Evolutionary conservation across 2,329 filamentous ascomycete genomes (phyloP), one percentile per base, ranked within the genome.

Genomic region (Pezicula carpinea): DNA sequence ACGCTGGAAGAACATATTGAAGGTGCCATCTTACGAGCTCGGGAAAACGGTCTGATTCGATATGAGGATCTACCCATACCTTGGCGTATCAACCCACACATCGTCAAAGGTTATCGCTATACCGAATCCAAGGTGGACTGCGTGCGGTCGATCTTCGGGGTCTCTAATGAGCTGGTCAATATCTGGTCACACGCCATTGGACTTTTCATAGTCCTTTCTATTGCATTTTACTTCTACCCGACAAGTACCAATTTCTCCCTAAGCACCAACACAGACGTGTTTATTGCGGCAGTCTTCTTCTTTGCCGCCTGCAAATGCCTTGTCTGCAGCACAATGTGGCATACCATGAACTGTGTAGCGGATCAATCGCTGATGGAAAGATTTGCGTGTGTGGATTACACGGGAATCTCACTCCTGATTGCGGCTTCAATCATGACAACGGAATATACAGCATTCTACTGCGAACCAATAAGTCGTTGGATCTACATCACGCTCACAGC

Each of bases 401-500:
- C 93, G 0, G 93, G 93, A 46, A 99, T 99, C 57, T 96, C 91
- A 1, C 75, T 99, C 43, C 79, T 99, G 21, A 93, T 99, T 44
- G 89, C 93, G 2, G 90, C 93, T 8, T 95, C 89, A 47, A 99
- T 99, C 70, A 89, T 97, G 79, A 96, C 93, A 2, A 96, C 90
- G 31, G 93, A 99, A 66, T 99, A 97, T 71, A 96, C 93, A 0
- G 93, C 92, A 19, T 99, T 99, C 68, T 99, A 99, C 73, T 96
- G 93, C 71, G 93, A 99, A 61, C 91, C 93, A 3, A 61, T 87
- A 39, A 91, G 87, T 57, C 85, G 91, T 46, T 93, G 86, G 79
- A 74, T 80, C 11, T 99, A 97, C 69, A 93, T 99, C 73, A 68
- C 77, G 35, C 73, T 87, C 42, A 97, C 93, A 2, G 85, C 87